Evolutionary conservation across 345 rosid genomes (phyloP).

Genomic region (Alliaria petiolata): DNA sequence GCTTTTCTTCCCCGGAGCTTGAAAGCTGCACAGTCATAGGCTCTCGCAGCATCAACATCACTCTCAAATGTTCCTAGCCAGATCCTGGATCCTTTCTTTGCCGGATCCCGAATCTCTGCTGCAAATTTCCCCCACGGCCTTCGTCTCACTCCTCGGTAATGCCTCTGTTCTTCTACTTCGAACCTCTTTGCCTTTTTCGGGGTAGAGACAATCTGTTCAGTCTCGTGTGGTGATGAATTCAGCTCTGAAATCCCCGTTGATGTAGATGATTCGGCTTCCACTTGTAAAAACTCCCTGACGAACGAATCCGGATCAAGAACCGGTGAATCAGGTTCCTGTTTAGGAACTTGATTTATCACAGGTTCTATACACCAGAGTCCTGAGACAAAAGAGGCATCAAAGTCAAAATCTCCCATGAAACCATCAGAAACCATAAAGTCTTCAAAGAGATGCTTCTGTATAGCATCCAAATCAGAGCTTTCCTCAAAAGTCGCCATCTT

Average conservation of each 20-base stretch:
- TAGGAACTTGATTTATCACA: constrained; percentile 26
- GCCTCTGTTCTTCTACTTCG: constrained; percentile 36
- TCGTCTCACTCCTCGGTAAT: constrained; percentile 79
- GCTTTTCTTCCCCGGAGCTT: constrained; percentile 82
- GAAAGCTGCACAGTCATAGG: constrained; percentile 90
- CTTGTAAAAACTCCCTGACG: constrained; percentile 19
- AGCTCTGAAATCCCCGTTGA: constrained; percentile 8
- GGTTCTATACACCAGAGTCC: constrained; percentile 35
- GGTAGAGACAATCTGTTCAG: constrained; percentile 17
- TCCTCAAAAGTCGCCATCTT: constrained; percentile 43
- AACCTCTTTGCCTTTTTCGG: background rate
- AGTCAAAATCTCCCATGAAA: constrained; percentile 37
- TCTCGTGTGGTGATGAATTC: constrained; percentile 26
- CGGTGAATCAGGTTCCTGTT: constrained; percentile 41
- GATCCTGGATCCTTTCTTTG: constrained; percentile 64
- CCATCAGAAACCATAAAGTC: constrained; percentile 48
- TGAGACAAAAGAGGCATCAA: constrained; percentile 23
- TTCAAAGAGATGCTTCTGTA: constrained; percentile 48
- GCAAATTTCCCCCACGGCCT: constrained; percentile 97
- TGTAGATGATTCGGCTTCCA: constrained; percentile 12
- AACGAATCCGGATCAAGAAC: constrained; percentile 20
- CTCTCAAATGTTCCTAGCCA: constrained; percentile 86
- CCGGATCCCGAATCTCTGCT: constrained; percentile 91
- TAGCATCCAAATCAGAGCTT: constrained; percentile 39
- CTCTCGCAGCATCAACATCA: constrained; percentile 77